Percentiles rank a stretch among this genome's conserved stretches.
Evolutionary conservation across 495 filamentous ascomycete genomes (phyloP).

Genomic region (Trichocladium antarcticum): DNA sequence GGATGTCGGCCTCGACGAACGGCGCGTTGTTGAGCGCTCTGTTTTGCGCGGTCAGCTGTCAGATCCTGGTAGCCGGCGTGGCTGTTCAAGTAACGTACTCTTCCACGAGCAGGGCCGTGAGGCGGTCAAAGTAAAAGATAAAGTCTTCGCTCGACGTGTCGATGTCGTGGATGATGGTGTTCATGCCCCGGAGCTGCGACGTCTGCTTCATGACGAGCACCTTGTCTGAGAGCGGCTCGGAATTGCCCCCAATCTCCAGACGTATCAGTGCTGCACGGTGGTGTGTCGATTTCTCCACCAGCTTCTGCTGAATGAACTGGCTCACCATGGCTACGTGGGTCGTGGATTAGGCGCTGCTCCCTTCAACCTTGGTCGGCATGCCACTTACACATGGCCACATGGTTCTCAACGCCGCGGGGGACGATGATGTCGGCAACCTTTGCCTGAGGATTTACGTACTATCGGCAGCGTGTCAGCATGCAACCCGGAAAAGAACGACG

Average conservation of each 20-base stretch:
- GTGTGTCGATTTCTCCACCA: constrained; percentile 71
- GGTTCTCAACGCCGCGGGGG: constrained; percentile 85
- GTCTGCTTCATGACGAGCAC: constrained; percentile 62
- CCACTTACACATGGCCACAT: constrained; percentile 69
- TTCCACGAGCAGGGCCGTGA: constrained; percentile 75
- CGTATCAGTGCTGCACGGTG: constrained; percentile 67
- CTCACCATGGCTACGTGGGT: constrained; percentile 68
- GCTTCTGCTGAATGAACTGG: constrained; percentile 73
- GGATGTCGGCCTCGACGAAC: constrained; percentile 49
- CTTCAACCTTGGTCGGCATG: background rate
- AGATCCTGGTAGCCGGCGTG: background rate
- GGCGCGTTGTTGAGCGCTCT: constrained; percentile 63
- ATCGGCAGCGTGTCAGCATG: constrained; percentile 4
- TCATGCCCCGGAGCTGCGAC: constrained; percentile 72
- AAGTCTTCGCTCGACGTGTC: constrained; percentile 77
- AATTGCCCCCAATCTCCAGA: constrained; percentile 55
- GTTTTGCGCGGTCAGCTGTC: background rate
- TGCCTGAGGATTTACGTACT: constrained; percentile 82
- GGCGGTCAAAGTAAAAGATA: constrained; percentile 90
- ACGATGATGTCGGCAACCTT: constrained; percentile 88
- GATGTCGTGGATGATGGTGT: constrained; percentile 76
- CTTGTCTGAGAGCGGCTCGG: constrained; percentile 60
- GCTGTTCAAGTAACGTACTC: constrained; percentile 37
- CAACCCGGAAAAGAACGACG: background rate
- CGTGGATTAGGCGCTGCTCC: constrained; percentile 11